phyloP scores from a whole-genome alignment of 1,139 yeast species.

The Lizanozyma gosingica region DNA sequence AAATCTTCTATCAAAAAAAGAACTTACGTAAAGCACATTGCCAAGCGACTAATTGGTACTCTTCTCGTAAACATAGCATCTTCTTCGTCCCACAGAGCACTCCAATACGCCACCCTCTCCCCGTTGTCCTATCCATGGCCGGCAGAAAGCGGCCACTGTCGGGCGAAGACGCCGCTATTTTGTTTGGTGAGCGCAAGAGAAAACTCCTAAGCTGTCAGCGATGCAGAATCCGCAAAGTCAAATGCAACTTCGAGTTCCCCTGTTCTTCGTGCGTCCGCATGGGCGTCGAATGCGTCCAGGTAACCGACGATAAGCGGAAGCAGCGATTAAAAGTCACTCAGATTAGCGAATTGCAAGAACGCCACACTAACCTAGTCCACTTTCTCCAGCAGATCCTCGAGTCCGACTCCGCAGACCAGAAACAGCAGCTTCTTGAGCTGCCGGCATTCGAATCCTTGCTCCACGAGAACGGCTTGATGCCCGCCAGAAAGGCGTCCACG shows the following conservation, averaged over 20 bases:
- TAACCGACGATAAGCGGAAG: conserved; percentile 45
- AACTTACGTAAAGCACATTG: too few relatives aligned
- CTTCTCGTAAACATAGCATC: too few relatives aligned
- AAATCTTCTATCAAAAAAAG: too few relatives aligned
- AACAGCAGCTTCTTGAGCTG: conserved; percentile 1
- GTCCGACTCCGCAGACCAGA: conserved; percentile 2
- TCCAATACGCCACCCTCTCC: too few relatives aligned
- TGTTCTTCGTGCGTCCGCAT: conserved; percentile 41
- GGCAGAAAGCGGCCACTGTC: too few relatives aligned
- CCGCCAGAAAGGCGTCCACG: conserved; percentile 5
- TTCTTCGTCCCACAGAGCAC: too few relatives aligned
- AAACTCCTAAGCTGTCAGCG: conserved; percentile 28
- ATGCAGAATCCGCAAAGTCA: conserved; percentile 45
- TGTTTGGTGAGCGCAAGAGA: not conserved
- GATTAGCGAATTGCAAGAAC: conserved; percentile 8
- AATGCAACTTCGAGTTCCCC: conserved; percentile 43
- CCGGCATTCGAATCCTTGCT: not conserved
- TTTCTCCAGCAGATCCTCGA: conserved; percentile 2
- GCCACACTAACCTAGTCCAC: conserved; percentile 3
- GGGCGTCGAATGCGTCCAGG: conserved; percentile 38
- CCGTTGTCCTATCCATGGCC: too few relatives aligned
- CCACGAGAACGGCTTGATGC: conserved; percentile 1
- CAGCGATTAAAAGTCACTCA: conserved; percentile 26
- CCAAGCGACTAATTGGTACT: too few relatives aligned
- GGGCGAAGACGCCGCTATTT: too few relatives aligned